Evolutionary conservation across 2,329 filamentous ascomycete genomes (phyloP).

Genomic region (Colletotrichum caudatum): DNA sequence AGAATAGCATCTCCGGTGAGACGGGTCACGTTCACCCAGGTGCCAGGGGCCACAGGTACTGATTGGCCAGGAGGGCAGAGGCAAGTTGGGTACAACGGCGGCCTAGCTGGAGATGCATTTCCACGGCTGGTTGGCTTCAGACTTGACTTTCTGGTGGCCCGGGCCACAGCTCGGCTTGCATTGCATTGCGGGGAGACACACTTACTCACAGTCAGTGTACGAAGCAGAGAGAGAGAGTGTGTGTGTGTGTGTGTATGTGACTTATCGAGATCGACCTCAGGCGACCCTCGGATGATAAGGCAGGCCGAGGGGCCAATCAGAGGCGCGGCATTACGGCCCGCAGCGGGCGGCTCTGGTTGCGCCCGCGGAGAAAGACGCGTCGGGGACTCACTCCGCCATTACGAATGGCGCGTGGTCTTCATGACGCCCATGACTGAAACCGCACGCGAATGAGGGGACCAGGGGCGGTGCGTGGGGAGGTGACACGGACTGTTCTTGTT

Average conservation of each 20-base stretch:
- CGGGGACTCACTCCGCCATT: neutral
- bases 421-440: neutral
- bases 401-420: neutral
- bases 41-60: slow-evolving; percentile 1
- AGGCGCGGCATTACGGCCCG: slow-evolving; percentile 3
- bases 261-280: slow-evolving; percentile 15
- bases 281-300: slow-evolving; percentile 38
- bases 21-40: slow-evolving; percentile 9
- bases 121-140: slow-evolving; percentile 32
- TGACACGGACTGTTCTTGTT: neutral
- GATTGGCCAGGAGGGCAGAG: slow-evolving; percentile 22
- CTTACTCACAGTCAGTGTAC: too few species aligned
- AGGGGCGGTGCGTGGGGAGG: slow-evolving; percentile 25
- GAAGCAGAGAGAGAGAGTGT: slow-evolving; percentile 1
- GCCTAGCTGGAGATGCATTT: slow-evolving; percentile 27
- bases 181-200: neutral
- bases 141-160: slow-evolving; percentile 27
- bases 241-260: too few species aligned
- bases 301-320: slow-evolving; percentile 13
- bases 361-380: slow-evolving; percentile 35
- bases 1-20: slow-evolving; percentile 40
- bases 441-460: slow-evolving; percentile 3
- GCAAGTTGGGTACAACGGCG: neutral
- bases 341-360: slow-evolving; percentile 37
- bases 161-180: slow-evolving; percentile 6